phyloP scores from a whole-genome alignment of 2,329 filamentous ascomycete species.

The Colletotrichum gigasporum region DNA sequence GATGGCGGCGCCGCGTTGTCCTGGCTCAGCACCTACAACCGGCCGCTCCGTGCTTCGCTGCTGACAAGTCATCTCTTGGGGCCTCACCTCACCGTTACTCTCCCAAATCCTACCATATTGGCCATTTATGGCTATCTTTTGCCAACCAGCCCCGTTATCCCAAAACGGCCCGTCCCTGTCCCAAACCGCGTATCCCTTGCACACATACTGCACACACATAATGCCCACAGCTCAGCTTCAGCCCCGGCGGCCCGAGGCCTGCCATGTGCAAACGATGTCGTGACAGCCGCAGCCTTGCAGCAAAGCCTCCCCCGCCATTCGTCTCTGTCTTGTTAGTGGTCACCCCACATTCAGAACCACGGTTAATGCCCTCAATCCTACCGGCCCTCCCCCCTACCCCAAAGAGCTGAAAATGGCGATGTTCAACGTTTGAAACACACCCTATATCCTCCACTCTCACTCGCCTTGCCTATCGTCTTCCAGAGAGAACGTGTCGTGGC shows the following conservation, averaged over 20 bases:
- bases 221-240: too few relatives aligned
- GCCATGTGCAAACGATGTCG: neutral
- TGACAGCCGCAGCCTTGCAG: conserved; percentile 3
- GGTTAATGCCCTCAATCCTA: neutral
- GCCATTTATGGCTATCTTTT: neutral
- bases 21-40: too few relatives aligned
- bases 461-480: neutral
- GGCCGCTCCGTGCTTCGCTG: too few relatives aligned
- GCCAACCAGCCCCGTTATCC: neutral
- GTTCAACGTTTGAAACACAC: neutral
- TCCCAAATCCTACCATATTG: neutral
- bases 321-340: too few relatives aligned
- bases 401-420: neutral
- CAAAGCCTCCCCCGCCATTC: conserved; percentile 3
- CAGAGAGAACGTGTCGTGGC: too few relatives aligned
- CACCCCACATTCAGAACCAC: neutral
- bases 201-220: too few relatives aligned
- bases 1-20: neutral
- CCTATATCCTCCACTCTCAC: neutral
- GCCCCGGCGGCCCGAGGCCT: too few relatives aligned
- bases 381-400: neutral
- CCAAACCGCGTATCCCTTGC: neutral
- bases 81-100: too few relatives aligned
- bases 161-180: conserved; percentile 3
- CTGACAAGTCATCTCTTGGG: too few relatives aligned